Evolutionary conservation across 495 filamentous ascomycete species (phyloP), one percentile per base, ranked within the genome.

Genomic region (Achaetomiella virescens): DNA sequence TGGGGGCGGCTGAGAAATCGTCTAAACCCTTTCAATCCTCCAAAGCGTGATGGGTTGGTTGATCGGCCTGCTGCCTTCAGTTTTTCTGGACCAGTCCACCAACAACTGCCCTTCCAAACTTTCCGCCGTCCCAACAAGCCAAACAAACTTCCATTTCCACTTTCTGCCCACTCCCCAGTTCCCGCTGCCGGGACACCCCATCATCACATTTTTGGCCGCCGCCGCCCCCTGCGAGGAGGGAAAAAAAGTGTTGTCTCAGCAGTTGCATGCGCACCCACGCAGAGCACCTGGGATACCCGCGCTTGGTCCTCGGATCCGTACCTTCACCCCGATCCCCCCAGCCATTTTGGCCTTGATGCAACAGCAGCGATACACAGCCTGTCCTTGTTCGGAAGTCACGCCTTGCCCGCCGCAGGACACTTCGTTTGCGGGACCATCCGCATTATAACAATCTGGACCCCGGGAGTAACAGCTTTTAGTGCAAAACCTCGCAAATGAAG

Each of bases 401-500:
- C 27, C 27, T 9, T 67, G 60, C 55, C 17, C 40, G 36, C 36
- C 10, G 54, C 46, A 50, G 46, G 63, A 67, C 47, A 20, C 50
- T 59, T 54, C 40, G 9, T 49, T 53, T 61, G 57, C 58, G 54
- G 54, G 52, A 51, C 56, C 57, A 58, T 54, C 59, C 57, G 65
- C 60, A 67, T 57, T 43, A 59, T 53, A 59, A 63, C 58, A 61
- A 65, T 66, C 52, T 37, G 63, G 43, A 57, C 55, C 48, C 58
- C 43, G 38, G 54, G 41, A 57, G 52, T 33, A 40, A 60, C 56
- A 35, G 22, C 37, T 47, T 60, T 55, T 47, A 49, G 54, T 47
- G 48, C 47, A 43, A 54, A 45, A 41, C 55, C 44, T 54, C 22
- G 54, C 59, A 61, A 78, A 80, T 81, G 78, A 80, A 79, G 72